These are phyloP conservation scores for Cucumis cinereus DNA, from an alignment of 306 rosid genomes.

Conservation along the genomic window DNA sequence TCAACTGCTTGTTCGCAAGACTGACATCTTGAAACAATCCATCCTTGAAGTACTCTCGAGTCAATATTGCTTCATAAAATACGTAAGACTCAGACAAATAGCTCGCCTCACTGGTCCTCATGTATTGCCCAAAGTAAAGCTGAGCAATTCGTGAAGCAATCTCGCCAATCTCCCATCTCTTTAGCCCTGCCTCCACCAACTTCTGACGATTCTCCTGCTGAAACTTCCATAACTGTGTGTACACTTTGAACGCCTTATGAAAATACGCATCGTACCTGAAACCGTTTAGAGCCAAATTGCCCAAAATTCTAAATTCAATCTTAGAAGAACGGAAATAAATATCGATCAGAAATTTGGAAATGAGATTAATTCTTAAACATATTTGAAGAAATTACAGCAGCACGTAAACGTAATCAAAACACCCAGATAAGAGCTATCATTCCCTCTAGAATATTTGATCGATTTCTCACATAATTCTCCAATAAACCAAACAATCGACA, in stretches of 20 bases:
- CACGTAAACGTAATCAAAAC: background rate
- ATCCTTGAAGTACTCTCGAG: constrained; percentile 82
- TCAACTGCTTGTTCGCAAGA: constrained; percentile 66
- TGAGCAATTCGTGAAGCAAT: constrained; percentile 92
- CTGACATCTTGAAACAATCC: constrained; percentile 62
- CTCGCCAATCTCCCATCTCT: constrained; percentile 86
- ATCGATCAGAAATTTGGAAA: background rate
- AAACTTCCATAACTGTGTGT: constrained; percentile 86
- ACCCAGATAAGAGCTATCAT: background rate
- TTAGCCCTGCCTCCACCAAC: constrained; percentile 70
- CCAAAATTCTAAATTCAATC: background rate
- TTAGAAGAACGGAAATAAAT: background rate
- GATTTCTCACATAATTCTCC: background rate
- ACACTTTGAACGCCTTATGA: constrained; percentile 82
- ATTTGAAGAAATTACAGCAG: background rate
- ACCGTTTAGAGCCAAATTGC: background rate
- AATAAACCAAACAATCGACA: background rate
- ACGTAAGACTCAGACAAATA: constrained; percentile 68
- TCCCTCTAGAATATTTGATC: background rate
- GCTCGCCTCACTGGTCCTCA: constrained; percentile 80
- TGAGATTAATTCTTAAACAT: background rate
- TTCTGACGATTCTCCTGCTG: constrained; percentile 93
- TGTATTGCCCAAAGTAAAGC: constrained; percentile 82
- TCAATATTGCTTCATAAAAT: constrained; percentile 81
- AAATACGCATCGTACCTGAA: constrained; percentile 73